Evolutionary conservation across 2,329 filamentous ascomycete species (phyloP), one percentile per base, ranked within the genome.

Genomic region (Clarireedia monteithiana): DNA sequence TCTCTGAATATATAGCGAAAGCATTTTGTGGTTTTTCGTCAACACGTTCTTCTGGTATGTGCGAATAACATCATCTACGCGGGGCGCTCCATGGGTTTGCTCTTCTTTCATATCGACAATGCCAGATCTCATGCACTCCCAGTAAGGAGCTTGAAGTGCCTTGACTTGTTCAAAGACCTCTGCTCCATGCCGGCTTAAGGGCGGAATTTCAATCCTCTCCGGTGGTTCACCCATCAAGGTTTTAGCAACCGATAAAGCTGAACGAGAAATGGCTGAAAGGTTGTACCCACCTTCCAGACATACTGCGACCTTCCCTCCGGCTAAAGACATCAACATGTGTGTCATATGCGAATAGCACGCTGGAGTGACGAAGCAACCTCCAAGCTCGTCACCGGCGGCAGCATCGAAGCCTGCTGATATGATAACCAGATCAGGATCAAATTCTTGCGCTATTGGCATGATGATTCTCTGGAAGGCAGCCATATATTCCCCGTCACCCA

Each of bases 211-310:
- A 70, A 85, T 79, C 64, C 77, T 74, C 44, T 81, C 79, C 2
- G 94, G 94, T 10, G 92, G 89, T 66, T 99, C 91, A 23, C 94
- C 91, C 91, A 99, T 97, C 46, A 99, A 77, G 0, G 92, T 96
- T 58, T 85, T 84, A 1, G 90, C 94, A 1, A 99, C 94, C 2
- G 92, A 90, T 4, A 96, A 79, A 1, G 94, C 91, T 4, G 94
- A 97, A 56, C 88, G 85, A 0, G 94, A 95, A 57, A 99, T 99
- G 0, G 94, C 94, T 48, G 84, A 77, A 24, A 99, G 82, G 65
- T 97, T 97, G 72, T 99, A 99, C 7, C 94, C 94, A 23, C 94
- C 94, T 73, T 99, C 94, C 2, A 99, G 78, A 68, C 91, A 96
- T 7, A 96, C 92, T 2, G 89, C 88, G 14, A 99, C 80, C 68